Evolutionary conservation across 257 asterid species (phyloP), one percentile per base, ranked within the genome.

Genomic region (Coffea canephora): DNA sequence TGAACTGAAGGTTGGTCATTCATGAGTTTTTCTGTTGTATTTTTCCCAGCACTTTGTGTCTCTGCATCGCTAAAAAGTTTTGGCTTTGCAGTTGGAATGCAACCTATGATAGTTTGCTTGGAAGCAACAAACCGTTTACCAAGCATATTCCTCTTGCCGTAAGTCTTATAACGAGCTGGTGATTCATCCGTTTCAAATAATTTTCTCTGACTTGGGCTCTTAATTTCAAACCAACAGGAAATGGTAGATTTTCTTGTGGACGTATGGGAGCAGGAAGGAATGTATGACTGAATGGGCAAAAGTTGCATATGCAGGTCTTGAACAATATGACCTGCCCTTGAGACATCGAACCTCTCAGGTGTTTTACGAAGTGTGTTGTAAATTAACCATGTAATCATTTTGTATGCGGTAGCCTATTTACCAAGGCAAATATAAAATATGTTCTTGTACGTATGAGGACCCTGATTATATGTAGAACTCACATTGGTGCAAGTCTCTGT

Each of bases 161-260:
- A 88, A 90, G 97, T 87, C 72, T 57, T 71, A n/a, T 65, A 10
- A 46, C 39, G 3, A 34, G 5, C 34, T 10, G 49, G 18, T 31
- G 34, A 36, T 55, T 15, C 43, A 69, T 10, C 43, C 36, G 14
- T 25, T 46, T 46, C 36, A 25, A 65, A 27, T 23, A 27, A 25
- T 27, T 8, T 36, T 69, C 73, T 79, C 77, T 73, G 79, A 83
- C 41, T 54, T 54, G 78, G 16, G 65, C 55, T 39, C 36, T 55
- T 66, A 27, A 57, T 82, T 67, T 74, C 39, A 45, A 86, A 81
- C 67, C 50, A 10, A 76, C 92, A 93, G 98, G 97, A 93, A 85
- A 89, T 93, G 97, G 79, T 91, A 45, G 98, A 90, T 79, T 91
- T 93, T 84, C 93, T 93, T 50, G 98, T 89, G 79, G 97, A 91